A percentile compares a stretch with the other conserved stretches of the same genome.
These are phyloP conservation scores for Kalaharituber pfeilii DNA, from an alignment of 2,329 filamentous ascomycete species.

Conservation along the genomic window DNA sequence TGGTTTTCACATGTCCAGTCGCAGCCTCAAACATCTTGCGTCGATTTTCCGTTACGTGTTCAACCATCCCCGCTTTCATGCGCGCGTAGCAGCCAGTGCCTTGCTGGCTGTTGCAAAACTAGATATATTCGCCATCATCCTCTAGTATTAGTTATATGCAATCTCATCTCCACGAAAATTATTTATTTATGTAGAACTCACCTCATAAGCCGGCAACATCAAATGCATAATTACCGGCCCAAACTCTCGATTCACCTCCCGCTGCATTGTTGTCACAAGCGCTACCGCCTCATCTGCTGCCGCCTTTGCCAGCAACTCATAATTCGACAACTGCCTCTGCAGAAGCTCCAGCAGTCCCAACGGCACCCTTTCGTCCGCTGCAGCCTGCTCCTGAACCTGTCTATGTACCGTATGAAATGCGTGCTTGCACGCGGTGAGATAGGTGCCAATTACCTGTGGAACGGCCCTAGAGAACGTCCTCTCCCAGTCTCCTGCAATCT, in stretches of 20 bases:
- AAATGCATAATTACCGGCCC: constrained; percentile 4
- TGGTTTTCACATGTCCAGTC: constrained; percentile 1
- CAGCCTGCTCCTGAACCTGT: constrained; percentile 7
- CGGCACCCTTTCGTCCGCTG: constrained; percentile 4
- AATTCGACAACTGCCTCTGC: constrained; percentile 30
- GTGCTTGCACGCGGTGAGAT: constrained; percentile 1
- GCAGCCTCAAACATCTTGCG: constrained; percentile 12
- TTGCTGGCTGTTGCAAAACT: constrained; percentile 7
- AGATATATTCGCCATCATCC: too few relatives aligned
- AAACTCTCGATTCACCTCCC: constrained; percentile 13
- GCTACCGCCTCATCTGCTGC: constrained; percentile 39
- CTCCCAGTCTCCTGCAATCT: constrained; percentile 12
- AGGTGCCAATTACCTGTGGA: constrained; percentile 5
- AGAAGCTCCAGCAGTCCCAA: constrained; percentile 21
- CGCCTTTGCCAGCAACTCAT: constrained; percentile 42
- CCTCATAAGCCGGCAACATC: constrained; percentile 10
- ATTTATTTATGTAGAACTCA: too few relatives aligned
- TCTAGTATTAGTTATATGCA: not conserved
- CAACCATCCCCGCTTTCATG: constrained; percentile 11
- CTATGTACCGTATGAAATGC: constrained; percentile 10
- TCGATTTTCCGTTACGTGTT: constrained; percentile 7
- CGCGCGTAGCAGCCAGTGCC: constrained; percentile 11
- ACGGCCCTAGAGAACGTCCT: constrained; percentile 1
- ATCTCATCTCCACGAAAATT: not conserved
- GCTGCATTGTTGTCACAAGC: constrained; percentile 29